Evolutionary conservation across 148 eudicot genomes (phyloP).

Genomic region (Rhododendron kiyosumense): DNA sequence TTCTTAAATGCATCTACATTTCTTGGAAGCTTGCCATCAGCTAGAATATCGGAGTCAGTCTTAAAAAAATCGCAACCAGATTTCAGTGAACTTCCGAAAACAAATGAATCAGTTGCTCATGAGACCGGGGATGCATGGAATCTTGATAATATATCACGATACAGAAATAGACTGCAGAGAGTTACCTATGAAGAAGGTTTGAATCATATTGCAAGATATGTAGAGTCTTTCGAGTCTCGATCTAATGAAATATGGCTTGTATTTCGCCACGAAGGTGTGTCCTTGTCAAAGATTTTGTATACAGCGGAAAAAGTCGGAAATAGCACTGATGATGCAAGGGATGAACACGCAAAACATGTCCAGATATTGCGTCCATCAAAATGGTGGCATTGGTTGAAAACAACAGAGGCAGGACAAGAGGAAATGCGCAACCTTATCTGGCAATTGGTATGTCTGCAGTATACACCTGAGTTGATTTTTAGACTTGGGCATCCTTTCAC

Average conservation of each 20-base stretch:
- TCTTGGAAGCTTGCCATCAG: conserved; percentile 31
- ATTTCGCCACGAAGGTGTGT: conserved; percentile 86
- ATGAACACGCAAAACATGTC: conserved; percentile 50
- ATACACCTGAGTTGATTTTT: background rate
- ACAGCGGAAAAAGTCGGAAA: conserved; percentile 59
- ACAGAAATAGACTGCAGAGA: conserved; percentile 26
- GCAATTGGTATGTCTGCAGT: conserved; percentile 65
- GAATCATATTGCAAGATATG: conserved; percentile 90
- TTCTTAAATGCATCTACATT: conserved; percentile 72
- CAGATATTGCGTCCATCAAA: conserved; percentile 80
- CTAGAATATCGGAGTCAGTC: conserved; percentile 28
- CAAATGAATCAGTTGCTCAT: conserved; percentile 25
- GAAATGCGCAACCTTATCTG: conserved; percentile 71
- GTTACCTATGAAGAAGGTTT: conserved; percentile 67
- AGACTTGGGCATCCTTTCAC: background rate
- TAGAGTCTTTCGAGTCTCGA: conserved; percentile 89
- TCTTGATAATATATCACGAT: conserved; percentile 24
- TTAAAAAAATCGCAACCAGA: conserved; percentile 18
- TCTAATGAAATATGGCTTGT: conserved; percentile 97
- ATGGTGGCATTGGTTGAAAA: conserved; percentile 99
- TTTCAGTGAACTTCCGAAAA: conserved; percentile 24
- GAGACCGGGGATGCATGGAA: conserved; percentile 31
- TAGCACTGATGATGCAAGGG: conserved; percentile 35
- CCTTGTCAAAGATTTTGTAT: conserved; percentile 92
- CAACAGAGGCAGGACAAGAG: conserved; percentile 75